phyloP scores from a whole-genome alignment of 2,329 filamentous ascomycete genomes.

The Diaporthe amygdali region DNA sequence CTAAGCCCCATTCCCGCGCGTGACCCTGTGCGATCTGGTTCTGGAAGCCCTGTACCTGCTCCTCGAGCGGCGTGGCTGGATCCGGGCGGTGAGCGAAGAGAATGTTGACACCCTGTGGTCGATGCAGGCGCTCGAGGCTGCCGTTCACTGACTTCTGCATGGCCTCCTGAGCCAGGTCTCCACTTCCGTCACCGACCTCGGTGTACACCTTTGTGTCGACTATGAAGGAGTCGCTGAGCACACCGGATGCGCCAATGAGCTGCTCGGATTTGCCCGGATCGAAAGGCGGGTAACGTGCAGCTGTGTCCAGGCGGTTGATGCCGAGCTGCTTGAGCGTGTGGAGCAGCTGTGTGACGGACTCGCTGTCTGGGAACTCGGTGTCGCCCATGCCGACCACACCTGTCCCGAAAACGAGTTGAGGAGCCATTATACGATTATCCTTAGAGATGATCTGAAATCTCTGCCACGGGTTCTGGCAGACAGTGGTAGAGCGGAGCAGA shows the following conservation, averaged over 20 bases:
- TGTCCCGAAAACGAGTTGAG: conserved; percentile 36
- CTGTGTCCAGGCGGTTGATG: conserved; percentile 28
- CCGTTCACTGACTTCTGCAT: conserved; percentile 33
- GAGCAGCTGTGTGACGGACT: conserved; percentile 28
- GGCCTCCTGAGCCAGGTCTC: conserved; percentile 33
- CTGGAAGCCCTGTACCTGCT: conserved; percentile 40
- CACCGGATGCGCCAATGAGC: conserved; percentile 36
- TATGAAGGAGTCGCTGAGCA: conserved; percentile 30
- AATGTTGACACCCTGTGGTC: conserved; percentile 34
- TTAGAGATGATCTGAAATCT: not conserved
- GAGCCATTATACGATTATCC: conserved; percentile 26
- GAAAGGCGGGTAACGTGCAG: conserved; percentile 38
- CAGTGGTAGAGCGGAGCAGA: not conserved
- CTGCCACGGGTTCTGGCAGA: not conserved
- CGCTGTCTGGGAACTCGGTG: conserved; percentile 32
- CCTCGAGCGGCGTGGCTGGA: conserved; percentile 38
- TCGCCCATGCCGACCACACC: conserved; percentile 33
- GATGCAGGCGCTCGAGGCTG: conserved; percentile 35
- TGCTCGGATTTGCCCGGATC: conserved; percentile 38
- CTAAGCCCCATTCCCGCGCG: conserved; percentile 42
- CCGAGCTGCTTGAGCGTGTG: conserved; percentile 25
- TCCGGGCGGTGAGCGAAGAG: conserved; percentile 44
- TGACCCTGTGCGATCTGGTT: conserved; percentile 37
- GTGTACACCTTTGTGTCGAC: conserved; percentile 42
- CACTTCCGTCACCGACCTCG: conserved; percentile 35